Evolutionary conservation across 1,284 basidiomycete genomes (phyloP), one percentile per base, ranked within the genome.

Genomic region (Cronartium quercuum): DNA sequence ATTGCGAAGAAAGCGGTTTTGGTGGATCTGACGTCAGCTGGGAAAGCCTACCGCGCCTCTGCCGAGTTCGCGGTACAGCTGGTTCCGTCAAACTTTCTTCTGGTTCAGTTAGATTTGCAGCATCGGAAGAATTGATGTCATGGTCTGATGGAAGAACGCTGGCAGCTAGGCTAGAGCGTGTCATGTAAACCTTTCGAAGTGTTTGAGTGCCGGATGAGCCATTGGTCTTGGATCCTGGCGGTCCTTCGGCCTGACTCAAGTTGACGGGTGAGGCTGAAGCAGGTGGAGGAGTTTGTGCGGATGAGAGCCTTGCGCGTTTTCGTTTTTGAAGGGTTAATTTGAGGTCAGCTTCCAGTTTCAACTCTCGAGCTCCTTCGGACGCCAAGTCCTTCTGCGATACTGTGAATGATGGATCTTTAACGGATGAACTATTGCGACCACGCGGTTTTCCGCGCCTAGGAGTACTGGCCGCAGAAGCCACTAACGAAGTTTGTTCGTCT

Each of bases 251-350:
- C 51, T n/a, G 63, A 47, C 41, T 64, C 65, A 60, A 60, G 40
- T 74, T 74, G n/a, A 42, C 65, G 34, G 44, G 38, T 37, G 62
- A 42, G 9, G 37, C 24, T n/a, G 64, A 58, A 34, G 62, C 41
- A 9, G 34, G 2, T 21, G 37, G 15, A 15, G 55, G 62, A 42
- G 44, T n/a, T 61, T 74, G 51, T 34, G 62, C 38, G 15, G 38
- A 38, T 9, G 24, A 12, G 44, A 34, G 70, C 10, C 61, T 74
- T 7, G 55, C 40, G 13, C 62, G 38, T 58, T 63, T 55, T 21
- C 70, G 70, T 57, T 74, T 66, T 10, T 41, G 63, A 42, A 74
- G 63, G 47, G 65, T 74, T 42, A 58, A 47, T 65, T 63, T 51
- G 15, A 74, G 40, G 47, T 74, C 62, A 6, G 70, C 38, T 66